A percentile compares a stretch with the other conserved stretches of the same genome.
Conservation (phyloP, 2,329 filamentous ascomycete genomes). For the Microdochium nivale region DNA sequence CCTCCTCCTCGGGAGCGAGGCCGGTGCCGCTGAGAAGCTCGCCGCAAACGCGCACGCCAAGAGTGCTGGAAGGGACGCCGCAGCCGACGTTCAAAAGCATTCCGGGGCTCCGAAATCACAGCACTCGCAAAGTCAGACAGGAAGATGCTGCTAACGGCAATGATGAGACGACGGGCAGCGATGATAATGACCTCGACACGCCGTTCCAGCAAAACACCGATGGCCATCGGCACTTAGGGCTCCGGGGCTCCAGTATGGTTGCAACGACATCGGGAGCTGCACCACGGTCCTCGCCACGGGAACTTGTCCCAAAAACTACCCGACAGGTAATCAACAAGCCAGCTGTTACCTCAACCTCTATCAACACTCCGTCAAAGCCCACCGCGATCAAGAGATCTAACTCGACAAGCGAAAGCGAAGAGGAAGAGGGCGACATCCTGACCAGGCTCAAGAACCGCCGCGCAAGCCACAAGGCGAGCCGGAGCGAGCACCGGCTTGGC, state of each 20-base stretch:
- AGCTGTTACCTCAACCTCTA: not conserved
- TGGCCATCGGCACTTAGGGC: not conserved
- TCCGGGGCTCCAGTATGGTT: not conserved
- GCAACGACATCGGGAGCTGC: too few species aligned
- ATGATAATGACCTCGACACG: constrained; percentile 11
- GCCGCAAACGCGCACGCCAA: not conserved
- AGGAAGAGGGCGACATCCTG: not conserved
- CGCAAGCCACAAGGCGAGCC: not conserved
- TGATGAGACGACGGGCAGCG: constrained; percentile 14
- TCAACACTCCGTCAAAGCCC: not conserved
- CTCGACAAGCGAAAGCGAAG: not conserved
- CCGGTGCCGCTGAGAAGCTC: not conserved
- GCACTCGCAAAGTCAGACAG: not conserved
- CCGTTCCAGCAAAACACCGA: not conserved
- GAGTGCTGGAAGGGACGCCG: not conserved
- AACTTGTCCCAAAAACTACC: not conserved
- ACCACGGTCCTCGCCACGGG: not conserved
- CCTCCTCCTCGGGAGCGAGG: constrained; percentile 14
- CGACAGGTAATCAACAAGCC: not conserved
- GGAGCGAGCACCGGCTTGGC: not conserved
- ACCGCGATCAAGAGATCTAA: not conserved
- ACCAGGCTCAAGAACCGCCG: not conserved
- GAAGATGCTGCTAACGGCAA: constrained; percentile 12
- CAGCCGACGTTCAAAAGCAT: not conserved
- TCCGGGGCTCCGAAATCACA: constrained; percentile 1